Base-by-base conservation (phyloP, 2,329 filamentous ascomycete species). In the Fusarium miscanthi region DNA sequence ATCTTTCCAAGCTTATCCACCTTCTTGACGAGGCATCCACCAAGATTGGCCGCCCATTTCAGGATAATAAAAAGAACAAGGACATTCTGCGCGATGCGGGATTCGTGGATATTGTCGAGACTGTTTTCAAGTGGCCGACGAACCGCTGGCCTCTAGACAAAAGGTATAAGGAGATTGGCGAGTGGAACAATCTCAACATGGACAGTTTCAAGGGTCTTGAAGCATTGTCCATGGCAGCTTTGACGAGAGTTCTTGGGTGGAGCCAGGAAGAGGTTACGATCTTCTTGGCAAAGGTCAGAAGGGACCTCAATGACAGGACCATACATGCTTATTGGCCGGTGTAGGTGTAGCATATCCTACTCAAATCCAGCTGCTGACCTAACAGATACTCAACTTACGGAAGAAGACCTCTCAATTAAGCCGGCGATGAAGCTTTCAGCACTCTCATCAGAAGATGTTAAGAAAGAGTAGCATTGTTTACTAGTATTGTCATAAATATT, bases 301-400 rank as follows among this genome's bases (percentile, higher is more conserved):
- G 62, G 40, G 73, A 76, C 2, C 16, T 75, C 8, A 63, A 57
- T 16, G 63, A 66, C 14, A 74, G 52, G 25, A 19, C 37, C 0
- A 71, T 76, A 5, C 74, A 76, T 49, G 69, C 74, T 21, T 75
- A 75, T n/a, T 76, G 70, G 70, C 61, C 69, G 0, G 37, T 76
- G 66, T 76, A 62, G 38, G 72, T 51, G 4, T 16, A 33, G 16
- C 0, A 14, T 49, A 6, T 5, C 16, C 4, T 10, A 2, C 4
- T 6, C 4, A 19, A 19, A 11, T 2, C 3, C 30, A 23, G 13
- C 5, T 49, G 4, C 30, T 49, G 33, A 49, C 30, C 8, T 49
- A 10, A 3, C 8, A 72, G 69, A 25, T 72, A 72, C 45, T 72
- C 69, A 17, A 69, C 59, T 4, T 69, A 72, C 3, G 69, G 69